phyloP scores from a whole-genome alignment of 345 rosid genomes.

The Laguncularia racemosa region DNA sequence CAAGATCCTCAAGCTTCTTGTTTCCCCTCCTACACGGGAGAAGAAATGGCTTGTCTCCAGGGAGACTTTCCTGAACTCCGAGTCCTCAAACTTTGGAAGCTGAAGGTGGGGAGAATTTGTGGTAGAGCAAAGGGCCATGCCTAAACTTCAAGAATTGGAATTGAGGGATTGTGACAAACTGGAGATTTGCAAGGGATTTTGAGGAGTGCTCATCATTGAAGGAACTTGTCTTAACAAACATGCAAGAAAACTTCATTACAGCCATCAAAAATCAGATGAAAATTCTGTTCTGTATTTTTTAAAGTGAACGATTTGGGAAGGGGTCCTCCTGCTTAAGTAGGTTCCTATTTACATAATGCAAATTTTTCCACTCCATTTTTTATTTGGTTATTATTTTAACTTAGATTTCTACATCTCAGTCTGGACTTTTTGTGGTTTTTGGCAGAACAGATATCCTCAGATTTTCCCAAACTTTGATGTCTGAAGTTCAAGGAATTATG shows the following conservation, averaged over 20 bases:
- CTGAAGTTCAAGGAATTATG: too few relatives aligned
- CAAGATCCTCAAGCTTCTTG: slow-evolving; percentile 27
- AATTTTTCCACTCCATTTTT: too few relatives aligned
- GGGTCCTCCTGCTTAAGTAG: slow-evolving; percentile 2
- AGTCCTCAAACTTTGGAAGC: slow-evolving; percentile 33
- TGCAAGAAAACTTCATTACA: slow-evolving; percentile 8
- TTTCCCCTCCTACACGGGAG: slow-evolving; percentile 21
- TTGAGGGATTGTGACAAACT: slow-evolving; percentile 22
- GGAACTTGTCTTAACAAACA: slow-evolving; percentile 20
- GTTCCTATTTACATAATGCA: neutral
- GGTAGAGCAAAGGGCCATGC: slow-evolving; percentile 17
- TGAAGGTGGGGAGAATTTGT: slow-evolving; percentile 11
- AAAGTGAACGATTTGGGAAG: neutral
- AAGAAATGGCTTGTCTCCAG: slow-evolving; percentile 3
- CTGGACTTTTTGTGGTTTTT: too few relatives aligned
- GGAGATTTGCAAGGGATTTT: slow-evolving; percentile 6
- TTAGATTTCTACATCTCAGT: too few relatives aligned
- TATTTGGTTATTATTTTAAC: too few relatives aligned
- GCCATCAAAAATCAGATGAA: neutral
- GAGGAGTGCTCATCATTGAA: slow-evolving; percentile 3
- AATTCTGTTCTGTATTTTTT: neutral
- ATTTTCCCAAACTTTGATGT: too few relatives aligned
- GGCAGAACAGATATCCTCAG: too few relatives aligned
- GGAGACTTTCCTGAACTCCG: slow-evolving; percentile 20
- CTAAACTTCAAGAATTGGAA: slow-evolving; percentile 20